Evolutionary conservation across 2,329 filamentous ascomycete genomes (phyloP).

Genomic region (Penicillium sp.): DNA sequence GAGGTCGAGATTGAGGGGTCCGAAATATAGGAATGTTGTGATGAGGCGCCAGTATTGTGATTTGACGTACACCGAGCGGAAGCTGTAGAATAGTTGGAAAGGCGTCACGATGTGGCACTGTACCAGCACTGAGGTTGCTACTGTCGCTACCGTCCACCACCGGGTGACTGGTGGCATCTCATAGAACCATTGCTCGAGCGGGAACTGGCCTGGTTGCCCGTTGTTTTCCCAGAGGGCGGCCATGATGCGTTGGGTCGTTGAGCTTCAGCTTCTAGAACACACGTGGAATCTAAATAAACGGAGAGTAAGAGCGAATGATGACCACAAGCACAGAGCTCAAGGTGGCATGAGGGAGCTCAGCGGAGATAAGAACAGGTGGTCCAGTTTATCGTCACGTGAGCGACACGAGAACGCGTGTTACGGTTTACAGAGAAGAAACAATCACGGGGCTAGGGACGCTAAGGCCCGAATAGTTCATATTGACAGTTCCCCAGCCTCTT

Average conservation of each 20-base stretch:
- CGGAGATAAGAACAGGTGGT: constrained; percentile 10
- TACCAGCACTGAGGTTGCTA: constrained; percentile 80
- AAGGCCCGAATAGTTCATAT: constrained; percentile 11
- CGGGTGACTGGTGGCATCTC: constrained; percentile 96
- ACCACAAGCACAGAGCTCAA: constrained; percentile 5
- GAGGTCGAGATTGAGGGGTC: constrained; percentile 86
- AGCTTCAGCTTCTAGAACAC: not conserved
- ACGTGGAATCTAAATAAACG: not conserved
- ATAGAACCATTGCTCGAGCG: constrained; percentile 96
- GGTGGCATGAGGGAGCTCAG: not conserved
- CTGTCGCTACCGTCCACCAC: constrained; percentile 93
- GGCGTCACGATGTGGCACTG: constrained; percentile 90
- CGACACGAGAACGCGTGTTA: constrained; percentile 11
- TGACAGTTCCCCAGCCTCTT: constrained; percentile 3
- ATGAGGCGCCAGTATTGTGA: constrained; percentile 97
- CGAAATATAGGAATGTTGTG: constrained; percentile 96
- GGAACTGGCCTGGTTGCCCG: constrained; percentile 58
- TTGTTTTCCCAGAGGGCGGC: constrained; percentile 46
- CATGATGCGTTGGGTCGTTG: constrained; percentile 28
- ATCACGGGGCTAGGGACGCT: constrained; percentile 13
- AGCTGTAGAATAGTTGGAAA: constrained; percentile 96
- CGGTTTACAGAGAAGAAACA: not conserved
- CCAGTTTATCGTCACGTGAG: constrained; percentile 11
- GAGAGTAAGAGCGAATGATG: not conserved
- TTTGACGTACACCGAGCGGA: constrained; percentile 83